These are phyloP conservation scores for Cadophora gregata DNA, from an alignment of 2,329 filamentous ascomycete genomes.

Conservation along the genomic window DNA sequence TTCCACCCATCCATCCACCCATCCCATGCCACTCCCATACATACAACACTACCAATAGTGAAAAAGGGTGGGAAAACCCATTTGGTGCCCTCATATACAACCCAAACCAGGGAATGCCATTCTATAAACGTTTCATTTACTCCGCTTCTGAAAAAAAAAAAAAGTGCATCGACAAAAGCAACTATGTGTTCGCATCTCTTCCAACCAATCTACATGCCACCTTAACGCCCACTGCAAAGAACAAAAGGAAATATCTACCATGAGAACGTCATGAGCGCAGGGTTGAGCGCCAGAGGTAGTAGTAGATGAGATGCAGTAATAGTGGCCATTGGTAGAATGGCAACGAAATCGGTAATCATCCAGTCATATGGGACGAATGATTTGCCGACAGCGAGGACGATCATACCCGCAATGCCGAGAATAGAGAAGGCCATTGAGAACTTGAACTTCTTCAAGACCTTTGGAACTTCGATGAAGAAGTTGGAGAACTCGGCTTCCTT, in stretches of 20 bases:
- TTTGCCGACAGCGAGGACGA: conserved; percentile 5
- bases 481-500: conserved; percentile 84
- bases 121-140: conserved; percentile 14
- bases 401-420: conserved; percentile 65
- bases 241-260: conserved; percentile 56
- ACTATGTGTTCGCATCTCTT: conserved; percentile 1
- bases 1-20: neutral
- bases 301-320: conserved; percentile 73
- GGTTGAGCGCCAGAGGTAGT: conserved; percentile 75
- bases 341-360: conserved; percentile 74
- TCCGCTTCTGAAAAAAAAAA: neutral
- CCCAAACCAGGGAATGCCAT: conserved; percentile 9
- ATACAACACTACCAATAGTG: neutral
- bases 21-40: neutral
- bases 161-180: neutral
- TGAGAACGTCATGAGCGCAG: conserved; percentile 80
- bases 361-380: conserved; percentile 69
- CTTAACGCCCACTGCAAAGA: conserved; percentile 10
- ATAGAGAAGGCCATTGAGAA: conserved; percentile 61
- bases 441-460: conserved; percentile 77
- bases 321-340: conserved; percentile 77
- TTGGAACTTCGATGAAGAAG: conserved; percentile 84
- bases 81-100: conserved; percentile 5
- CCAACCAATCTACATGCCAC: neutral
- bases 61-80: neutral